Evolutionary conservation across 2,329 filamentous ascomycete genomes (phyloP).

Genomic region (Chrysosporium queenslandicum): DNA sequence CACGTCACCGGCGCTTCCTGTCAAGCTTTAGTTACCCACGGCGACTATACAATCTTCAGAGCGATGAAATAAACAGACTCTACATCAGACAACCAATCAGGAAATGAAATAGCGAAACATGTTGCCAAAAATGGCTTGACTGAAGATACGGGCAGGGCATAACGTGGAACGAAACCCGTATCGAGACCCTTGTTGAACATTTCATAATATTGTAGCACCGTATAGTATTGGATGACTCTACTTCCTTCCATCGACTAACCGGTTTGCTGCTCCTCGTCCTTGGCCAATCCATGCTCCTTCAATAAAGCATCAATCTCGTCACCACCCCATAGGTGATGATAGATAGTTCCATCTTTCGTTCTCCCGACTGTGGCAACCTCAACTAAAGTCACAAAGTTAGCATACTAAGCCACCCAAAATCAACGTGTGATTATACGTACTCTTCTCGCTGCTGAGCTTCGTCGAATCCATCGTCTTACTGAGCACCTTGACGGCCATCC

Average conservation of each 20-base stretch:
- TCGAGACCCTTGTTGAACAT: constrained; percentile 1
- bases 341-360: constrained; percentile 91
- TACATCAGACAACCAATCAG: constrained; percentile 4
- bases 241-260: constrained; percentile 27
- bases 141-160: neutral
- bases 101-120: neutral
- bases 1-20: constrained; percentile 12
- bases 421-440: constrained; percentile 45
- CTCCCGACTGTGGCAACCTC: constrained; percentile 97
- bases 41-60: neutral
- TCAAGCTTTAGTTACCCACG: neutral
- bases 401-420: neutral
- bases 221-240: neutral
- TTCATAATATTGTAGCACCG: constrained; percentile 5
- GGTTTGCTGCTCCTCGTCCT: constrained; percentile 60
- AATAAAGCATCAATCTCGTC: constrained; percentile 91
- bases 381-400: constrained; percentile 47
- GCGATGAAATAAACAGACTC: neutral
- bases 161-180: neutral
- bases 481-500: constrained; percentile 93
- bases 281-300: constrained; percentile 91
- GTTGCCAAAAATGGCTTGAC: neutral
- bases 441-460: constrained; percentile 98
- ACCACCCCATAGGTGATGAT: constrained; percentile 93
- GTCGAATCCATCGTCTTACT: constrained; percentile 99